Percentiles rank a stretch among this genome's conserved stretches.
These are phyloP conservation scores for Laguncularia racemosa DNA, from an alignment of 345 rosid species.

Conservation along the genomic window DNA sequence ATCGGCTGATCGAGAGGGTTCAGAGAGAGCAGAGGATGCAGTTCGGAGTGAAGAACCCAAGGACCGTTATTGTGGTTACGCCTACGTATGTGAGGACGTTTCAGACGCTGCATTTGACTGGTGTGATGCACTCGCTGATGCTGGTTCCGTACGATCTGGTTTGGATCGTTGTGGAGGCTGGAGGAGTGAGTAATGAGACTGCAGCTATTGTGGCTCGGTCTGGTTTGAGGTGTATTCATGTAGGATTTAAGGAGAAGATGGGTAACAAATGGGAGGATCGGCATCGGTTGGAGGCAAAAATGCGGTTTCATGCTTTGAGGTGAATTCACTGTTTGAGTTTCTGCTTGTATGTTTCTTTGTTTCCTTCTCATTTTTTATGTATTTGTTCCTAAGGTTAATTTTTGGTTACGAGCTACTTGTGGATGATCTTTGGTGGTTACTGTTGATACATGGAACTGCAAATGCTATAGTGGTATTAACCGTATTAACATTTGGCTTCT, in stretches of 20 bases:
- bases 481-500: no score
- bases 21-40: constrained; percentile 79
- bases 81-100: constrained; percentile 95
- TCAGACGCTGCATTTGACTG: constrained; percentile 84
- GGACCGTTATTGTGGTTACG: constrained; percentile 62
- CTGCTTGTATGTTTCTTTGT: background rate
- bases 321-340: constrained; percentile 1
- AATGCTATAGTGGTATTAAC: no score
- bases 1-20: constrained; percentile 75
- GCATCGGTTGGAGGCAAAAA: constrained; percentile 56
- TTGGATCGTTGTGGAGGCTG: constrained; percentile 98
- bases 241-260: constrained; percentile 61
- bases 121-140: constrained; percentile 91
- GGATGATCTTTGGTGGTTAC: no score
- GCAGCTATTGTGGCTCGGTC: constrained; percentile 55
- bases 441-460: no score
- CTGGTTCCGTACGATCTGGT: constrained; percentile 75
- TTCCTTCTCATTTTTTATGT: background rate
- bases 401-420: no score
- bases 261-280: constrained; percentile 77
- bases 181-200: constrained; percentile 76
- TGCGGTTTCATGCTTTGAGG: constrained; percentile 89
- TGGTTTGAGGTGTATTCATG: constrained; percentile 52
- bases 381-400: background rate
- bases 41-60: constrained; percentile 66